Evolutionary conservation across 192 early-diverging fungal genomes (phyloP), one percentile per base, ranked within the genome.

Genomic region (Coemansia sp.): DNA sequence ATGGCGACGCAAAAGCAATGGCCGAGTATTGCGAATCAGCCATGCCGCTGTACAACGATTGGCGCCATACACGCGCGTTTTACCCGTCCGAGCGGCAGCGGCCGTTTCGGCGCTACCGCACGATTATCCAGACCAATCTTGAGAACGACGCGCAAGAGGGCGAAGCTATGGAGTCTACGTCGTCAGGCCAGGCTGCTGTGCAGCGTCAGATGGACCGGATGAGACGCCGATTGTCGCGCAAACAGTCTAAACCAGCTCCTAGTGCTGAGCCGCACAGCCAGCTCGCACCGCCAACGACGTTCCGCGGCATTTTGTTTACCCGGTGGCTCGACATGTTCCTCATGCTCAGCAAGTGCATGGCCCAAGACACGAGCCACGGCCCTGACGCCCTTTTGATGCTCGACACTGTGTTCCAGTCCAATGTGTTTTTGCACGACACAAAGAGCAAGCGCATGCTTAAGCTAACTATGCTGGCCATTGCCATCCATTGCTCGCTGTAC

Each of bases 271-370:
- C 9, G 6, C 39, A 47, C 12, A 6, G 21, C 22, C 14, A 39
- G 48, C 48, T 21, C 17, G 17, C 48, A 17, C 48, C 49, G 17
- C 57, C 76, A 3, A 78, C 75, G n/a, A 72, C 75, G 48, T 82
- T 82, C 57, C 83, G 75, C 29, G 75, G 71, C 4, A 65, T 75
- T 22, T 29, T 47, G 38, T 84, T 84, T 39, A 62, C 53, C 19
- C 58, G 62, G 19, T 84, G 83, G 83, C 26, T 64, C 8, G 62
- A 72, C 31, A 73, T 84, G 67, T 82, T 84, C 23, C 65, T 82
- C n/a, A 27, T 62, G 49, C 82, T 78, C 50, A 68, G 49, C 7
- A 65, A 74, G 29, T 75, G 73, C 21, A 65, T 84, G 67, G 45
- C 64, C 3, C 50, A 78, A 2, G 59, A 45, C 41, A n/a, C 41